Base-by-base conservation (phyloP, 495 filamentous ascomycete genomes). In the Penicillium taxi region DNA sequence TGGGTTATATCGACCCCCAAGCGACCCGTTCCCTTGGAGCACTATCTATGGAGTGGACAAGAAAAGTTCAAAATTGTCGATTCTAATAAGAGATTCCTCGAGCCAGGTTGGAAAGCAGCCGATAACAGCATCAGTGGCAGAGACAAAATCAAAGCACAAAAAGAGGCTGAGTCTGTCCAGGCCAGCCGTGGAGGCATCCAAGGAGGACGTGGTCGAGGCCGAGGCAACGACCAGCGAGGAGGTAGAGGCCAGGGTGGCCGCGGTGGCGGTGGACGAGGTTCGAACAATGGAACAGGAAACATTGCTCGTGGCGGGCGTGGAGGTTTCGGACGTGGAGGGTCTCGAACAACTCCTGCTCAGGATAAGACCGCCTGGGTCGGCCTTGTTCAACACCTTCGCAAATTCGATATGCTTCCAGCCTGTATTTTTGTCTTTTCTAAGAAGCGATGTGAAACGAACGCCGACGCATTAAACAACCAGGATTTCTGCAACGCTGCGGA, bases 371-470 rank as follows among this genome's bases (percentile, higher is more conserved):
- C 93, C n/a, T 98, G 91, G 91, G 91, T 98, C 26, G 83, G 93
- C 44, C 69, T 98, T 29, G 85, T 96, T 9, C 84, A 94, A 47
- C 84, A 86, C 63, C 71, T 96, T 34, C 84, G 78, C 49, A 93
- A 94, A 52, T 75, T 86, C 41, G 85, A 77, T 26, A 70, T 98
- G 4, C 70, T 98, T 8, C 91, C 91, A 0, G 86, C 80, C 26
- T 95, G 90, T 60, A 90, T 96, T 41, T 98, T 98, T 58, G 91
- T 98, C 29, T 98, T 98, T 61, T 96, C 90, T 18, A 98, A 96
- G 68, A 94, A 85, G 58, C 72, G 91, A 36, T 96, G 93, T 50
- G 90, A 96, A 56, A 84, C 95, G 52, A 98, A 96, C 54, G 91
- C 93, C 7, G 86, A 96, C 47, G 88, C 91, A 0, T 69, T 98